A percentile compares a stretch with the other conserved stretches of the same genome.
These are phyloP conservation scores for Psidium friedrichsthalianum DNA, from an alignment of 345 rosid species.

Conservation along the genomic window DNA sequence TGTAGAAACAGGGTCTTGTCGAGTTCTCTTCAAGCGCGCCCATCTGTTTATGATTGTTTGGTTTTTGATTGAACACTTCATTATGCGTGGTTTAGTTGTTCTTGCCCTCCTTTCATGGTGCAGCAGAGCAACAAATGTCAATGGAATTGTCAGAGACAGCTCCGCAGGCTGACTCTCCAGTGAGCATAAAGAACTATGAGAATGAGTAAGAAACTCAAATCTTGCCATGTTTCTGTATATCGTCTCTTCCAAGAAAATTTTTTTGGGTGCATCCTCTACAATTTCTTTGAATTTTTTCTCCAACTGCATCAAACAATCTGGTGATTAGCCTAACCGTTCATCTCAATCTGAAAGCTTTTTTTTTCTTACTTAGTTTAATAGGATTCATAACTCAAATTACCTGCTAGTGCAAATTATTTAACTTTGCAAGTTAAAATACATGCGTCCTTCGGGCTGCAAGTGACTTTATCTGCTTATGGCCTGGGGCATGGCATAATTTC, in stretches of 20 bases:
- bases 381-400: too few relatives aligned
- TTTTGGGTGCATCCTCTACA: neutral
- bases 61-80: neutral
- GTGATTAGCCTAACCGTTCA: too few relatives aligned
- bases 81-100: neutral
- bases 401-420: too few relatives aligned
- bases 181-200: neutral
- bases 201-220: neutral
- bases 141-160: neutral
- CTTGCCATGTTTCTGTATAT: neutral
- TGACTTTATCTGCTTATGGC: neutral
- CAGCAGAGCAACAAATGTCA: neutral
- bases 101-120: neutral
- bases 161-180: neutral
- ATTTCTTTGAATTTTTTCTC: too few relatives aligned
- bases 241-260: neutral
- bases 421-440: too few relatives aligned
- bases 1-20: neutral
- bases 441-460: too few relatives aligned
- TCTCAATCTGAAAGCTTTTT: too few relatives aligned
- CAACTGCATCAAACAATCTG: too few relatives aligned
- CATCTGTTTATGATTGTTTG: neutral
- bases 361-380: too few relatives aligned
- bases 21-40: neutral
- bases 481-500: neutral